These are phyloP conservation scores for Nyctanthes arbortristis DNA, from an alignment of 257 asterid genomes.

Conservation along the genomic window DNA sequence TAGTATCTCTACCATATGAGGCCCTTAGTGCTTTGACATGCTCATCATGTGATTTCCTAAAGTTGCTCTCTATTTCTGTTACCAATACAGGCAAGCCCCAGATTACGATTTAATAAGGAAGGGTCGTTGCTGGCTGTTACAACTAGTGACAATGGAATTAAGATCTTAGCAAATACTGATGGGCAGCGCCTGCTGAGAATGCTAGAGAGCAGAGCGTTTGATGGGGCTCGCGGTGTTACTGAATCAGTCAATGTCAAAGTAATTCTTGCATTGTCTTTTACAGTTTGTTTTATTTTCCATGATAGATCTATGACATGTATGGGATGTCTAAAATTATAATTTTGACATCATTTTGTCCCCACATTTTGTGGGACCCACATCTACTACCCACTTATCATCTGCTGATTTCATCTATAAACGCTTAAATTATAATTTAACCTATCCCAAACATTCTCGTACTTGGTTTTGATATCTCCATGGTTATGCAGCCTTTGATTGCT, in stretches of 20 bases:
- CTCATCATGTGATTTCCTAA: constrained; percentile 16
- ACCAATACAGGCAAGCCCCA: constrained; percentile 77
- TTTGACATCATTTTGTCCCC: not conserved
- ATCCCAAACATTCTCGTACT: too few relatives aligned
- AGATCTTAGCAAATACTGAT: constrained; percentile 75
- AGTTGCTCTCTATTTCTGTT: constrained; percentile 4
- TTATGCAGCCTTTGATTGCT: constrained; percentile 66
- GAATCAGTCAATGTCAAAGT: constrained; percentile 75
- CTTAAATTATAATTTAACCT: too few relatives aligned
- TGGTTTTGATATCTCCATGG: not conserved
- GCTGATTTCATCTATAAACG: too few relatives aligned
- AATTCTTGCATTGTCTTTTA: constrained; percentile 15
- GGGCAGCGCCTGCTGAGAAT: constrained; percentile 90
- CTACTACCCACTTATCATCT: not conserved
- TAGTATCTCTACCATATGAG: constrained; percentile 36
- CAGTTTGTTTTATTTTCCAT: not conserved
- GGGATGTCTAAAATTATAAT: too few relatives aligned
- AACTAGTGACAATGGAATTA: constrained; percentile 88
- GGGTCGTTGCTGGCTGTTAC: constrained; percentile 92
- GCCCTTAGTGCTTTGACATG: constrained; percentile 18
- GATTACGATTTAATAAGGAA: constrained; percentile 83
- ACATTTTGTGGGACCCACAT: not conserved
- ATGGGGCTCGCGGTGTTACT: constrained; percentile 73
- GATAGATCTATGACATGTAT: not conserved
- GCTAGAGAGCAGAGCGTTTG: constrained; percentile 85